Evolutionary conservation across 768 basidiomycete species (phyloP).

Genomic region (Candolleomyces efflorescens): DNA sequence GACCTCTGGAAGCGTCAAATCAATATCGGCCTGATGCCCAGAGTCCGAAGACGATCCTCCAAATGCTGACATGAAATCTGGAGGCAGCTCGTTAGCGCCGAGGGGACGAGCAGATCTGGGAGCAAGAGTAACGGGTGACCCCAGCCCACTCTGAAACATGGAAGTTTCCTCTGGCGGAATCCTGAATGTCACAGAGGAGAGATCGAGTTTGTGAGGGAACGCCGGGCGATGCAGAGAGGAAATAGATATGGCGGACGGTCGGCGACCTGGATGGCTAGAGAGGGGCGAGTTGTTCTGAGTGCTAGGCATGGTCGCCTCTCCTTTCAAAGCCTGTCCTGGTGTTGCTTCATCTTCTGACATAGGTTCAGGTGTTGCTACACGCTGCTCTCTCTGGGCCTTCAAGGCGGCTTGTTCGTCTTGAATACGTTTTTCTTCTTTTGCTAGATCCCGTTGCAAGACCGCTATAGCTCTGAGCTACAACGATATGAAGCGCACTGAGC

Average conservation of each 20-base stretch:
- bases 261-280: constrained; percentile 28
- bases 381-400: neutral
- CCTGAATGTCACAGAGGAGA: constrained; percentile 65
- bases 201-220: constrained; percentile 74
- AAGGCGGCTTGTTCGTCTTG: constrained; percentile 26
- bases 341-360: constrained; percentile 12
- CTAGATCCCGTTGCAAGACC: constrained; percentile 66
- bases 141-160: constrained; percentile 54
- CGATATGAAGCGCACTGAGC: neutral
- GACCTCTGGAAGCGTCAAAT: constrained; percentile 46
- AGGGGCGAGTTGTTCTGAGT: constrained; percentile 28
- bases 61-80: constrained; percentile 65
- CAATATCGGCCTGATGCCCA: constrained; percentile 45
- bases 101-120: constrained; percentile 71
- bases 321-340: neutral
- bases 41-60: constrained; percentile 36
- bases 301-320: neutral
- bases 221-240: constrained; percentile 73
- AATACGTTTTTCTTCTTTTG: constrained; percentile 53
- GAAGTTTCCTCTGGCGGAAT: constrained; percentile 62
- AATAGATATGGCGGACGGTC: constrained; percentile 75
- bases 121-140: constrained; percentile 78
- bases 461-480: constrained; percentile 65
- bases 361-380: neutral
- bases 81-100: constrained; percentile 49